Base-by-base conservation (phyloP, 2,329 filamentous ascomycete species). In the Pyricularia pennisetigena region DNA sequence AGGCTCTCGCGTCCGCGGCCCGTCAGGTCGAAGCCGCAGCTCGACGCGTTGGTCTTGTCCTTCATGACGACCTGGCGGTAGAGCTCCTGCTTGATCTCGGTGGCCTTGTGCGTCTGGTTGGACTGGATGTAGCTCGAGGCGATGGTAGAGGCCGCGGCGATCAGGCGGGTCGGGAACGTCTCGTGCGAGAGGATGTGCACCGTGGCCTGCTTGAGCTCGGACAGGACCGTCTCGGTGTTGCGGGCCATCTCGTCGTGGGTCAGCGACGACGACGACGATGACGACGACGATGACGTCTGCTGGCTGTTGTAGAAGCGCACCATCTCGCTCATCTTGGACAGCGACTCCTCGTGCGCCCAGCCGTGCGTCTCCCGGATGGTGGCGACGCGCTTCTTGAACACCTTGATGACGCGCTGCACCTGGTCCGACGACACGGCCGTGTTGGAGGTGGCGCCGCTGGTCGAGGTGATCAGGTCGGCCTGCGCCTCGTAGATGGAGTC, bases 281-380 rank as follows among this genome's bases (percentile, higher is more conserved):
- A n/a, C 4, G 59, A 62, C 12, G 59, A 62, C 32, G 32, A 41
- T 4, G 59, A 62, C 59, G 14, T 29, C 59, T 62, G 24, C 59
- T 62, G 59, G 59, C 29, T 62, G 59, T 28, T 62, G 59, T 62
- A 62, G 59, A 62, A 62, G 59, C 59, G 59, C 26, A 62, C 59
- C 59, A 62, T 62, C 24, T 62, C 59, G 59, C 59, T 62, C 59
- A 62, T 62, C 26, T 62, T 62, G 59, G 59, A 29, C 26, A 62
- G 59, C 26, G 59, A 62, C 59, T 62, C 59, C 59, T 62, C 59
- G 59, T 62, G 59, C 4, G 59, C 59, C 59, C 59, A 62, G 59
- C 59, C 59, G 59, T 62, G 59, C 4, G 59, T 62, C 26, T 62
- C 59, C 26, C 59, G 59, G 24, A 62, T 62, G 23, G 59, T 28